Base-by-base conservation (phyloP, 2,329 filamentous ascomycete genomes). In the Fusarium sp. region DNA sequence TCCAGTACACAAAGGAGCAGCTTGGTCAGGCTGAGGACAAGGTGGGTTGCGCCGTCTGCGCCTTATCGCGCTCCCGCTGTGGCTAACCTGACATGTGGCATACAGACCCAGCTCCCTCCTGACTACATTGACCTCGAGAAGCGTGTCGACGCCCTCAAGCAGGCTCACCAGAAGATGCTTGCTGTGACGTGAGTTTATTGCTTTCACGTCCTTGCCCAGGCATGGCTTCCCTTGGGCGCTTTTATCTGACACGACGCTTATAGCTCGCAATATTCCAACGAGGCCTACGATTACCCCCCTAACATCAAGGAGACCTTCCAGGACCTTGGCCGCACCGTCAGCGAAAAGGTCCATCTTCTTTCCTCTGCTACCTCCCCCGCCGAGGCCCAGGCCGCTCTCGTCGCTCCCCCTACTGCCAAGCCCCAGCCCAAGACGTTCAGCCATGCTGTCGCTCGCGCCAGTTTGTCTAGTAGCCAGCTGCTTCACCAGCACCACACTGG, bases 101-200 rank as follows among this genome's bases (percentile, higher is more conserved):
- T 64, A 70, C 78, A 97, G 94, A 99, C 96, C 73, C 93, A 98
- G 86, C 94, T 99, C 49, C 96, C 96, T 53, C 92, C 95, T 77
- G 96, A 98, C 85, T 99, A 99, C 85, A 94, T 98, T 82, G 95
- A 98, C 84, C 93, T 99, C 71, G 96, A 99, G 90, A 98, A 98
- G 90, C 92, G 96, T 76, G 95, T 98, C 80, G 96, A 99, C 90
- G 96, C 96, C 68, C 88, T 99, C 81, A 98, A 98, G 88, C 92
- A 93, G 81, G 96, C 97, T 69, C 96, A 99, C 85, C 94, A 97
- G 86, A 98, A 97, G 88, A 94, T 99, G 88, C 91, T 99, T 73
- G 91, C 94, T 77, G 96, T 98, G 81, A 99, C 96, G 94, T 97
- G 87, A 85, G 93, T 90, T 16, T 49, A 46, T 33, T 20, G 12